Evolutionary conservation across 306 rosid species (phyloP), one percentile per base, ranked within the genome.

Genomic region (Potentilla sterilis): DNA sequence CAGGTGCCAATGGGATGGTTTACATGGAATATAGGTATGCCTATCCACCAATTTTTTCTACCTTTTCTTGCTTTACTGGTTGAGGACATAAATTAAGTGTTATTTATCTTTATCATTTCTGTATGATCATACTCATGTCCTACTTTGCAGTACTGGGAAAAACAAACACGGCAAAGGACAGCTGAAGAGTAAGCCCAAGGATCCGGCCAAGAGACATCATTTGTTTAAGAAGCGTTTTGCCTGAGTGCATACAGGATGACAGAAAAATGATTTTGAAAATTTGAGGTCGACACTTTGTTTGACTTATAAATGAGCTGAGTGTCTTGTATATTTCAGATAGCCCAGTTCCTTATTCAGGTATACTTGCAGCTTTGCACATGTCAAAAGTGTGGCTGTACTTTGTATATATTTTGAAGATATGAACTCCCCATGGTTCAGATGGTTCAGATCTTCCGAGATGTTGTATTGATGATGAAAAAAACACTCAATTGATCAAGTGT

Each of bases 1-100:
- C 98, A 4, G 98, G 98, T 63, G 97, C 98, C 47, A 87, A 90
- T 64, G 97, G 98, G 75, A 88, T 85, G 92, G 87, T 87, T 73
- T 94, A 94, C 84, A 92, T 94, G 98, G 98, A 94, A 64, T 94
- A 90, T 87, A 86, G 98, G 98, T 92, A 42, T 19, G 77, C 59
- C 76, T 21, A 47, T 68, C 62, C 42, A 63, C 28, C 28, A 75
- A 2, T 9, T 63, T 54, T 32, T 19, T 9, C 67, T 40, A 42
- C 15, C n/a, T 49, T 5, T 13, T 11, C 34, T 28, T 22, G 3
- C 19, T n/a, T 51, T 41, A 9, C 54, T 35, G 37, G 22, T 24
- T 0, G 32, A 41, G 58, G 63, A 19, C 63, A 10, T 12, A 12
- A 21, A 12, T 19, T 37, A 52, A 48, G 69, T 77, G 9, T n/a